Conservation (phyloP, 306 rosid species). For the Hippophae rhamnoides region DNA sequence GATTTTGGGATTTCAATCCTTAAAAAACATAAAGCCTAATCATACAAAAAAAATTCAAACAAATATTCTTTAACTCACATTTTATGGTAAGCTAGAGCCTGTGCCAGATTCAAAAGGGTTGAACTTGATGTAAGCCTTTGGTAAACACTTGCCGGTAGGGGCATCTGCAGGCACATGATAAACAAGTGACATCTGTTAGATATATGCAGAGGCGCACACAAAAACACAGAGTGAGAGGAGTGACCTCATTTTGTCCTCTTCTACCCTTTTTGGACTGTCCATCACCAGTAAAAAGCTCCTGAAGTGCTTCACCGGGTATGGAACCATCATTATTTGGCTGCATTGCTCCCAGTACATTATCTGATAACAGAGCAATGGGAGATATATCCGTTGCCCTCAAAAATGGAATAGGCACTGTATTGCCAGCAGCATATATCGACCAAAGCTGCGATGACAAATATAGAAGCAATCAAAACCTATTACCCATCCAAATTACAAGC, state of each 20-base stretch:
- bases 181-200: conserved; percentile 18
- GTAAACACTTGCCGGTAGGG: conserved; percentile 88
- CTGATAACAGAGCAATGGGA: conserved; percentile 92
- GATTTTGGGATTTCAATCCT: neutral
- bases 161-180: conserved; percentile 62
- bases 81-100: conserved; percentile 92
- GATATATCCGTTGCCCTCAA: conserved; percentile 97
- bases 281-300: conserved; percentile 92
- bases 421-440: conserved; percentile 99
- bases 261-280: conserved; percentile 81
- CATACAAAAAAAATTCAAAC: neutral
- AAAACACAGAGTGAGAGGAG: neutral
- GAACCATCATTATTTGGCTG: conserved; percentile 45
- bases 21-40: neutral
- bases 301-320: conserved; percentile 66
- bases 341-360: conserved; percentile 70
- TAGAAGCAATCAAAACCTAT: conserved; percentile 4
- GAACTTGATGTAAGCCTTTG: conserved; percentile 81
- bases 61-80: conserved; percentile 34
- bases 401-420: conserved; percentile 93
- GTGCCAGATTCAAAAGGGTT: conserved; percentile 84
- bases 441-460: conserved; percentile 56
- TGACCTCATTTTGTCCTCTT: conserved; percentile 87
- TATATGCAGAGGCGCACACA: neutral
- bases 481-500: neutral